Conservation (phyloP, 352 stramenopile species). For the Peronosclerospora sorghi region DNA sequence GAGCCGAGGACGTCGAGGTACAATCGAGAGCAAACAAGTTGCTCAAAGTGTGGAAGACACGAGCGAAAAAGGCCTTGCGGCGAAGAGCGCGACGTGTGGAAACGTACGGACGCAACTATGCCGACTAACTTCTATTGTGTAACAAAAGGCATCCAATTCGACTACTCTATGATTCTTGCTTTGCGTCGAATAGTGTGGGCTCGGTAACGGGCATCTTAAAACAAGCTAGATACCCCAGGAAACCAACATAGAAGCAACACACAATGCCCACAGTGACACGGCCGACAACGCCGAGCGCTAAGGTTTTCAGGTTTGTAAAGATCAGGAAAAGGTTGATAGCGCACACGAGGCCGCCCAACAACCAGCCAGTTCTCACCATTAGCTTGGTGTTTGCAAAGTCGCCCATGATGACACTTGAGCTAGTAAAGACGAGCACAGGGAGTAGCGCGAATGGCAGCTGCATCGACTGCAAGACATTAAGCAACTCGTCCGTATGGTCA, state of each 20-base stretch:
- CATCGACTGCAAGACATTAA: slow-evolving; percentile 90
- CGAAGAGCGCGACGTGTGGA: slow-evolving; percentile 42
- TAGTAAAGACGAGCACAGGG: slow-evolving; percentile 83
- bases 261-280: slow-evolving; percentile 20
- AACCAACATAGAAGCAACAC: slow-evolving; percentile 57
- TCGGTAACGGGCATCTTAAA: slow-evolving; percentile 23
- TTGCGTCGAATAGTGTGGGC: slow-evolving; percentile 9
- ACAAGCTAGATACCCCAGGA: slow-evolving; percentile 54
- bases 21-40: slow-evolving; percentile 27
- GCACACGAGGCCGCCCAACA: slow-evolving; percentile 48
- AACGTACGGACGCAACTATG: slow-evolving; percentile 60
- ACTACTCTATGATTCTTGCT: not conserved
- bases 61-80: slow-evolving; percentile 58
- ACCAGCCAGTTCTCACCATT: slow-evolving; percentile 41
- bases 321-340: slow-evolving; percentile 74
- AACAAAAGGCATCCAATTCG: not conserved
- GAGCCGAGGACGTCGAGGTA: slow-evolving; percentile 27
- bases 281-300: slow-evolving; percentile 27
- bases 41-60: slow-evolving; percentile 49
- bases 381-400: slow-evolving; percentile 44
- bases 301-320: slow-evolving; percentile 43
- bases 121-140: slow-evolving; percentile 24
- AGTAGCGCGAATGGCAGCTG: slow-evolving; percentile 88
- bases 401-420: slow-evolving; percentile 71
- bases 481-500: slow-evolving; percentile 82